phyloP scores from a whole-genome alignment of 2,329 filamentous ascomycete species.

The Calonectria pauciramosa region DNA sequence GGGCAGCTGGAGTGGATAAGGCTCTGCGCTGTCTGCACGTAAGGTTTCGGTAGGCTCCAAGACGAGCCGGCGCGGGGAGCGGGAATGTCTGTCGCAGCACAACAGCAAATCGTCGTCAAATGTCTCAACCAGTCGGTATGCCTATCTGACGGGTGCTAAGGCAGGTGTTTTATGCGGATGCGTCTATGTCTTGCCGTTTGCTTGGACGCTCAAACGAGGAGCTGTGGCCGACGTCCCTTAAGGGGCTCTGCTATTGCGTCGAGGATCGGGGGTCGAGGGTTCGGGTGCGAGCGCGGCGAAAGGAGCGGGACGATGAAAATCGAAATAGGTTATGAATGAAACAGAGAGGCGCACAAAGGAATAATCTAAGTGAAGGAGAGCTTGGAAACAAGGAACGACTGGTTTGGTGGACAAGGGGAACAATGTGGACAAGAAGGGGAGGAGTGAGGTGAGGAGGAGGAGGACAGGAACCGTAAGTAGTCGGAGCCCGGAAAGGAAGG shows the following conservation, averaged over 20 bases:
- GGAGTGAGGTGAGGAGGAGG: not conserved
- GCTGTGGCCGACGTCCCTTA: conserved; percentile 13
- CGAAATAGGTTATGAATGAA: conserved; percentile 5
- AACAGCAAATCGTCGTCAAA: not conserved
- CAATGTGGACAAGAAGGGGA: not conserved
- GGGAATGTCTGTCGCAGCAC: conserved; percentile 9
- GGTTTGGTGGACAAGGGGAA: conserved; percentile 3
- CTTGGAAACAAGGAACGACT: not conserved
- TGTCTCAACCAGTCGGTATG: not conserved
- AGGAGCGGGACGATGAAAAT: not conserved
- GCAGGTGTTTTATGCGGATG: conserved; percentile 4
- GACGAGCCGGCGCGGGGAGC: not conserved
- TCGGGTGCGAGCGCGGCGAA: not conserved
- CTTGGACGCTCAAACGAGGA: not conserved
- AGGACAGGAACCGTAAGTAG: not conserved
- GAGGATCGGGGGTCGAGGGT: conserved; percentile 5
- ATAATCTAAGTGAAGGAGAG: not conserved
- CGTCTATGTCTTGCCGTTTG: not conserved
- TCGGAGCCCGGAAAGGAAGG: not conserved
- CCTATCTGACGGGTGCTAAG: conserved; percentile 4
- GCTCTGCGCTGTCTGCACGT: not conserved
- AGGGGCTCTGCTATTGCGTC: conserved; percentile 12
- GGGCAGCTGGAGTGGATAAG: conserved; percentile 13
- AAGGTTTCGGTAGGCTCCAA: conserved; percentile 10
- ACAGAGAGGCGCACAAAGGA: not conserved